A percentile compares a stretch with the other conserved stretches of the same genome.
These are phyloP conservation scores for Medicago lupulina DNA, from an alignment of 306 rosid species.

Conservation along the genomic window DNA sequence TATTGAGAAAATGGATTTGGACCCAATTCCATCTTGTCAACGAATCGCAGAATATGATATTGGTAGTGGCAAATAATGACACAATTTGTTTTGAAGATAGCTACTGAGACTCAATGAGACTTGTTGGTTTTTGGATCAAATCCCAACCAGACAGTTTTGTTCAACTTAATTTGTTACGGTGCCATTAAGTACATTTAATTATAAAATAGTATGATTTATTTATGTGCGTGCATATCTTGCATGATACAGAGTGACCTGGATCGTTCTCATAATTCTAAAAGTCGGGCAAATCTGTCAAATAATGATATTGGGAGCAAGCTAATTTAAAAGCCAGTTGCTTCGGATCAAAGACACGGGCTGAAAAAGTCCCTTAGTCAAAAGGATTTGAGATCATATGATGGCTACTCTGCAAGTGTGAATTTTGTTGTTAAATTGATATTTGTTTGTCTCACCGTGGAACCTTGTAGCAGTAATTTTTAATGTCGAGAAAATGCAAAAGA, in stretches of 20 bases:
- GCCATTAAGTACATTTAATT: constrained; percentile 13
- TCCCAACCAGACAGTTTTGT: background rate
- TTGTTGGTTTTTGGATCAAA: background rate
- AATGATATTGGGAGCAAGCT: constrained; percentile 52
- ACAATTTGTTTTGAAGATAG: background rate
- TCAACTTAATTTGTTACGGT: constrained; percentile 17
- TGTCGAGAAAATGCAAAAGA: background rate
- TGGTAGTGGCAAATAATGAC: background rate
- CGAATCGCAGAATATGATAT: background rate
- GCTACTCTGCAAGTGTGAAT: constrained; percentile 76
- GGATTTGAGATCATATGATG: constrained; percentile 78
- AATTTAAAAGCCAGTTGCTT: constrained; percentile 56
- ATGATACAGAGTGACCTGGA: constrained; percentile 83
- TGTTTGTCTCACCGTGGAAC: constrained; percentile 29
- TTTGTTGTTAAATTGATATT: constrained; percentile 1
- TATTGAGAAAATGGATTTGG: background rate
- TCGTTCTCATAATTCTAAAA: constrained; percentile 60
- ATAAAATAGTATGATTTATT: constrained; percentile 24
- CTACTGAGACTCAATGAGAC: background rate
- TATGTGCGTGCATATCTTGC: constrained; percentile 34
- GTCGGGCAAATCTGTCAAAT: constrained; percentile 54
- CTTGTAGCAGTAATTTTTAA: constrained; percentile 11
- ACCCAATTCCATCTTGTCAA: too few relatives aligned
- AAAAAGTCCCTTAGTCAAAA: constrained; percentile 82
- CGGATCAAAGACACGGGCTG: constrained; percentile 62